phyloP scores from a whole-genome alignment of 768 basidiomycete genomes.

The Leccinum incarnatum region DNA sequence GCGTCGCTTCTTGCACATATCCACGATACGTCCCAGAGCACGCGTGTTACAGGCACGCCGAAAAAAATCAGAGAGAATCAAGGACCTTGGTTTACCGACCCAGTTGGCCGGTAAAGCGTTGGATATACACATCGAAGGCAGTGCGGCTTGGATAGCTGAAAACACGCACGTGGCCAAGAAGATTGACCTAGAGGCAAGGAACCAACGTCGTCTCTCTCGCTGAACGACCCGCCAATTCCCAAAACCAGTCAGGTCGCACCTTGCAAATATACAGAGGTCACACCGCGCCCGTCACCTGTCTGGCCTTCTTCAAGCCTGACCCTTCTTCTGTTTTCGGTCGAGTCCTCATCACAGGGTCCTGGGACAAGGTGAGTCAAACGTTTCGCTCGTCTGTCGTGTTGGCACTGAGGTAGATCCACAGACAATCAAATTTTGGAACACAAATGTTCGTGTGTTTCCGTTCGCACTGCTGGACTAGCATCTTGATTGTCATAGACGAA shows the following conservation, averaged over 20 bases:
- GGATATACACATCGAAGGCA: slow-evolving; percentile 59
- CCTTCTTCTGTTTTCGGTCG: slow-evolving; percentile 39
- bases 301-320: slow-evolving; percentile 60
- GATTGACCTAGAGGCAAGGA: slow-evolving; percentile 70
- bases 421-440: slow-evolving; percentile 89
- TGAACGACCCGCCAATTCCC: slow-evolving; percentile 9
- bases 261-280: slow-evolving; percentile 79
- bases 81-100: slow-evolving; percentile 76
- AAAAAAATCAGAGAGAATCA: slow-evolving; percentile 68
- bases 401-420: slow-evolving; percentile 32
- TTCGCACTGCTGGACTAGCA: neutral
- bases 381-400: neutral
- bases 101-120: slow-evolving; percentile 73
- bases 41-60: slow-evolving; percentile 53
- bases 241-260: slow-evolving; percentile 72
- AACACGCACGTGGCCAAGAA: slow-evolving; percentile 74
- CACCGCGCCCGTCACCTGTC: slow-evolving; percentile 80
- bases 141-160: slow-evolving; percentile 84
- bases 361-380: slow-evolving; percentile 69
- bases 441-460: slow-evolving; percentile 46
- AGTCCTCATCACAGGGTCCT: slow-evolving; percentile 84
- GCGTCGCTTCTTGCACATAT: neutral
- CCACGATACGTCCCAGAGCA: neutral
- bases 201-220: slow-evolving; percentile 2
- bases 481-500: slow-evolving; percentile 53